Evolutionary conservation across 2,329 filamentous ascomycete genomes (phyloP).

Genomic region (Colletotrichum trifolii): DNA sequence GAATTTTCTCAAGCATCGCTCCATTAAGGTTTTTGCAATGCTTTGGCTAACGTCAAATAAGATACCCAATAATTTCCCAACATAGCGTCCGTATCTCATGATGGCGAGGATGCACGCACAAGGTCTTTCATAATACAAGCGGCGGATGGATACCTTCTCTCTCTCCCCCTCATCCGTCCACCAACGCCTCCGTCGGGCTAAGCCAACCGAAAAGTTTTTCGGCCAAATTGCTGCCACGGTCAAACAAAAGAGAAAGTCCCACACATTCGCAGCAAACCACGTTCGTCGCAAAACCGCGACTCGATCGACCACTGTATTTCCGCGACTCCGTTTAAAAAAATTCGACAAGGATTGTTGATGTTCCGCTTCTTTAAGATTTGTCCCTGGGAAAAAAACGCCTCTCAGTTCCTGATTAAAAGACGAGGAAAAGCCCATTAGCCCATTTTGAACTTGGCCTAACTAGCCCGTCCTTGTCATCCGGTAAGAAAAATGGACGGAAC

Average conservation of each 20-base stretch:
- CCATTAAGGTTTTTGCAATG: conserved; percentile 13
- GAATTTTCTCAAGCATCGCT: conserved; percentile 7
- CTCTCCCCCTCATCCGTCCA: conserved; percentile 13
- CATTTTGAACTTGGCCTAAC: conserved; percentile 38
- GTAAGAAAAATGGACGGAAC: conserved; percentile 37
- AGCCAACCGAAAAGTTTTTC: conserved; percentile 14
- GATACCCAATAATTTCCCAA: conserved; percentile 21
- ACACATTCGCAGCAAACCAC: conserved; percentile 20
- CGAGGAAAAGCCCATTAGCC: conserved; percentile 39
- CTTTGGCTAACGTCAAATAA: conserved; percentile 30
- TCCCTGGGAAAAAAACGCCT: conserved; percentile 37
- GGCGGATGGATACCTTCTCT: conserved; percentile 20
- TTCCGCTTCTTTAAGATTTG: conserved; percentile 32
- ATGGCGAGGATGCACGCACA: conserved; percentile 33
- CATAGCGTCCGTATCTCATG: conserved; percentile 35
- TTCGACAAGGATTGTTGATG: conserved; percentile 8
- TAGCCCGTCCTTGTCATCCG: conserved; percentile 39
- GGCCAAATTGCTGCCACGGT: background rate
- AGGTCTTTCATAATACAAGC: conserved; percentile 34
- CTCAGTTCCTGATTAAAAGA: conserved; percentile 39
- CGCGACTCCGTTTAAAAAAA: conserved; percentile 28
- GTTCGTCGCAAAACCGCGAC: conserved; percentile 7
- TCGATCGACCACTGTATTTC: conserved; percentile 15
- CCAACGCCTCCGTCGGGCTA: conserved; percentile 9
- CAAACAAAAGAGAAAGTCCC: conserved; percentile 24